Evolutionary conservation across 177 flowering plant genomes (phyloP).

Genomic region (Vitis hybrid): DNA sequence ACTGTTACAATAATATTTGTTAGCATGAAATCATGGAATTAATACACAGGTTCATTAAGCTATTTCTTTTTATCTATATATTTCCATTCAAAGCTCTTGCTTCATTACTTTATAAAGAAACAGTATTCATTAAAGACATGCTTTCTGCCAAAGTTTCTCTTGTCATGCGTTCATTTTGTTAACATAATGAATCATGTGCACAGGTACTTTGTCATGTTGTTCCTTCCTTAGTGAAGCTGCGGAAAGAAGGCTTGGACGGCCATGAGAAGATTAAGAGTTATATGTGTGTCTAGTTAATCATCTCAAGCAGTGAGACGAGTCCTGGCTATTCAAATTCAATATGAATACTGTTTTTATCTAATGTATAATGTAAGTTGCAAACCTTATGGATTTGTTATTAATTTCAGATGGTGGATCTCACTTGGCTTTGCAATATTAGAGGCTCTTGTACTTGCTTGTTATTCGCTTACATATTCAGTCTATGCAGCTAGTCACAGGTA

Average conservation of each 20-base stretch:
- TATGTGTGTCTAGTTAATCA: constrained; percentile 86
- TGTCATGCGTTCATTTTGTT: not conserved
- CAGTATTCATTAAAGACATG: not conserved
- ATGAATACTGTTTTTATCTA: not conserved
- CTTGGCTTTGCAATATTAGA: constrained; percentile 89
- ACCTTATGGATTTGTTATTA: constrained; percentile 11
- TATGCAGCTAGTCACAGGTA: constrained; percentile 83
- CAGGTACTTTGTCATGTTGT: constrained; percentile 88
- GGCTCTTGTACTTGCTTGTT: constrained; percentile 64
- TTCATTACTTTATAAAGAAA: too few species aligned
- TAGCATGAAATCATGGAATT: too few species aligned
- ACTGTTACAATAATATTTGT: too few species aligned
- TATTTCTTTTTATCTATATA: too few species aligned
- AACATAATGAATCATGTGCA: constrained; percentile 14
- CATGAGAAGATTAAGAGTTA: constrained; percentile 98
- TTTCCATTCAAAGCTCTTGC: too few species aligned
- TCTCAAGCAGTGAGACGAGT: constrained; percentile 73
- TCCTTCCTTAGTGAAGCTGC: constrained; percentile 92
- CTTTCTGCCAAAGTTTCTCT: not conserved
- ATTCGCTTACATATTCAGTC: constrained; percentile 85
- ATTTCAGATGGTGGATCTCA: constrained; percentile 96
- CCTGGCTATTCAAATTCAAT: constrained; percentile 26
- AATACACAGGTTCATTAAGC: too few species aligned
- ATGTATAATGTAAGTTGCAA: constrained; percentile 10
- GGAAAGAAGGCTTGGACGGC: constrained; percentile 99